Evolutionary conservation across 2,329 filamentous ascomycete genomes (phyloP).

Genomic region (Fusarium paranaense): DNA sequence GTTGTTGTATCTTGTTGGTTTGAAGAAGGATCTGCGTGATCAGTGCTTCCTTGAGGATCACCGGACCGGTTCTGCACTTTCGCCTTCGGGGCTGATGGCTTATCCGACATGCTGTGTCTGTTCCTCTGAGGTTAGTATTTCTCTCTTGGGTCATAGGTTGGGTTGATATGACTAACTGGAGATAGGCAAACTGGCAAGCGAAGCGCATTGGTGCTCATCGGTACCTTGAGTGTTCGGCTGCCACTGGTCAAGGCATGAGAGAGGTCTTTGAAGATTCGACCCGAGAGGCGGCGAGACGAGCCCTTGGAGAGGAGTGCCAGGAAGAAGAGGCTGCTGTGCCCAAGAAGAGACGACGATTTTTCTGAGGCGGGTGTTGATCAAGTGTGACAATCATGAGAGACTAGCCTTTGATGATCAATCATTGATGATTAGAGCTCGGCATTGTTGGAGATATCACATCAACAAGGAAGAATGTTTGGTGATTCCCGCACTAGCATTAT

Average conservation of each 20-base stretch:
- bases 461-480: background rate
- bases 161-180: background rate
- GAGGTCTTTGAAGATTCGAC: conserved; percentile 45
- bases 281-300: conserved; percentile 38
- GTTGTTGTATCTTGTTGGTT: conserved; percentile 48
- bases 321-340: conserved; percentile 6
- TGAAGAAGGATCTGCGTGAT: conserved; percentile 50
- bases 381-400: background rate
- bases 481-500: background rate
- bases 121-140: conserved; percentile 42
- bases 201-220: conserved; percentile 43
- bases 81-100: conserved; percentile 18
- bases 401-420: too few relatives aligned
- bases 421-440: background rate
- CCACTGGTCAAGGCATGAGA: conserved; percentile 50
- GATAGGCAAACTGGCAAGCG: conserved; percentile 50
- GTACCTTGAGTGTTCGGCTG: conserved; percentile 53
- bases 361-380: background rate
- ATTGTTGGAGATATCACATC: background rate
- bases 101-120: conserved; percentile 48
- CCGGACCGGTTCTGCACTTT: conserved; percentile 8
- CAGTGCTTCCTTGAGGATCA: conserved; percentile 41
- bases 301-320: conserved; percentile 8
- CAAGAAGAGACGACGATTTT: conserved; percentile 37
- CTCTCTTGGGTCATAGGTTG: rapidly evolving